A percentile compares a stretch with the other conserved stretches of the same genome.
Evolutionary conservation across 106 monocot genomes (phyloP).

Genomic region (Allium fistulosum): DNA sequence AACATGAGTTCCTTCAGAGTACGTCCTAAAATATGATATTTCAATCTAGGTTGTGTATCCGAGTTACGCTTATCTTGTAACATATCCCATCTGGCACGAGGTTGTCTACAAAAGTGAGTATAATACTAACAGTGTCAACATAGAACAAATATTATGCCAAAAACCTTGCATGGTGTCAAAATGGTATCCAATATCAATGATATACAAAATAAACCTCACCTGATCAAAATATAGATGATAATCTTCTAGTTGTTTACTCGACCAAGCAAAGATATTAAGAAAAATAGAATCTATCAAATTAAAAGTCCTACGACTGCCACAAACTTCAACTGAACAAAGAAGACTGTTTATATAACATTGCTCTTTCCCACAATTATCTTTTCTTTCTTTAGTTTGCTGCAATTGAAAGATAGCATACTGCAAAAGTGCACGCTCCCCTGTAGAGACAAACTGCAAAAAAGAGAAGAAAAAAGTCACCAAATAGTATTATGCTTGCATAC

Average conservation of each 20-base stretch:
- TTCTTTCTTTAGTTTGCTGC: conserved; percentile 20
- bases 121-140: no score
- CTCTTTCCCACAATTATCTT: conserved; percentile 23
- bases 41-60: no score
- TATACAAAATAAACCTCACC: conserved; percentile 19
- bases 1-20: no score
- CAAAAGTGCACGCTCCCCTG: conserved; percentile 49
- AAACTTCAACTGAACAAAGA: conserved; percentile 38
- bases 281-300: conserved; percentile 50
- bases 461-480: conserved; percentile 15
- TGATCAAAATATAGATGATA: conserved; percentile 62
- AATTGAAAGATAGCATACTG: conserved; percentile 26
- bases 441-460: conserved; percentile 36
- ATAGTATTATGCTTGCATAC: conserved; percentile 6
- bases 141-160: no score
- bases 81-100: no score
- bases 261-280: conserved; percentile 47
- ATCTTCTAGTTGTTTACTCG: conserved; percentile 48
- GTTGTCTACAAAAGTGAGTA: no score
- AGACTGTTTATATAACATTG: conserved; percentile 31
- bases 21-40: no score
- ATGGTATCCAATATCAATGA: no score
- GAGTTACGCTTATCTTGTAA: no score
- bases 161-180: no score
- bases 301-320: conserved; percentile 22